Base-by-base conservation (phyloP, 73 alveolate genomes). In the Blepharisma stoltei region DNA sequence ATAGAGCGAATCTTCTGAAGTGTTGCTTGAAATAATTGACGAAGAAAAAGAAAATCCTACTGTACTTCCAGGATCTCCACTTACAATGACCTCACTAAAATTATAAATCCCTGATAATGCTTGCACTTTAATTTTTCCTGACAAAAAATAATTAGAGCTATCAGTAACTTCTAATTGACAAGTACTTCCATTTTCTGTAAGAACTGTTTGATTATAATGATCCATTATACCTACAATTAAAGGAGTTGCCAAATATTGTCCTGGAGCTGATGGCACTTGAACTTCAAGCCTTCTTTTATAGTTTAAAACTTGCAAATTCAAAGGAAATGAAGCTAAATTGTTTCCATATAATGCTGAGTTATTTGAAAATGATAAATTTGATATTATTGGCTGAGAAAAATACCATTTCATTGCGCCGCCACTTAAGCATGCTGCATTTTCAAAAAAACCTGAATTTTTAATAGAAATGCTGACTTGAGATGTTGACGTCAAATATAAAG, bases 271-370 rank as follows among this genome's bases (percentile, higher is more conserved):
- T 20, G 0, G 8, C 9, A 52, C 14, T 46, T 49, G 53, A 8
- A 9, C 21, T 9, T 1, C 47, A 50, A 8, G 41, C 0, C 4
- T 50, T 50, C 65, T 18, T 50, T 11, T 52, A 60, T 60, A 14
- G 11, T 2, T 8, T 14, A 20, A 60, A 14, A 60, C 46, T 60
- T 60, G 0, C 4, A 60, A 9, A 14, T 3, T 25, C 0, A 60
- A 4, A 60, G 73, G 73, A 25, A 60, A 60, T 14, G 73, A 60
- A 1, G 73, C 73, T 4, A 60, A 14, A 20, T 60, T 25, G 5
- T n/a, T n/a, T 0, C 73, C 73, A 60, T 60, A 60, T 18, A 25
- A 14, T 60, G 73, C 73, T 14, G 45, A 60, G 4, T 60, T 60
- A 60, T 60, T 25, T 1, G 73, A n/a, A 25, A 60, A 60, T 60